These are phyloP conservation scores for Tetrahymena elliotti DNA, from an alignment of 73 alveolate species.

Conservation along the genomic window DNA sequence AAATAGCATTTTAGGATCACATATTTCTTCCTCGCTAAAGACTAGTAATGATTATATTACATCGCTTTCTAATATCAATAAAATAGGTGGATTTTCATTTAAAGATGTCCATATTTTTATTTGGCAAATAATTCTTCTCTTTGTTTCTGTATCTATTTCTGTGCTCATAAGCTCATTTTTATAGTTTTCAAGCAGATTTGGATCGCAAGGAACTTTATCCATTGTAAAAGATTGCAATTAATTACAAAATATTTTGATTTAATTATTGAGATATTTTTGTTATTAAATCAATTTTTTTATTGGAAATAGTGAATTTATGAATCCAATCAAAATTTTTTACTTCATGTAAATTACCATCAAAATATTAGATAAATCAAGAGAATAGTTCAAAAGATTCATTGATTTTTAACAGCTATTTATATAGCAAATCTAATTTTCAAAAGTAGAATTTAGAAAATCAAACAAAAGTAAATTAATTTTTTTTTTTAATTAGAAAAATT, in stretches of 20 bases:
- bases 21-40: background rate
- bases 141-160: background rate
- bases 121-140: background rate
- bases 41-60: background rate
- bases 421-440: too few species aligned
- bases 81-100: background rate
- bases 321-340: too few species aligned
- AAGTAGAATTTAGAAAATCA: background rate
- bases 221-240: background rate
- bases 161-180: background rate
- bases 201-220: background rate
- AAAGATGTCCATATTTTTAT: background rate
- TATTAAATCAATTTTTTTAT: background rate
- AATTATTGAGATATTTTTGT: background rate
- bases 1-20: background rate
- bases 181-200: background rate
- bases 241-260: background rate
- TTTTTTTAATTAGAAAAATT: too few species aligned
- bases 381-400: too few species aligned
- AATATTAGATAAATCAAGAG: background rate
- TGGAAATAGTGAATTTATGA: background rate
- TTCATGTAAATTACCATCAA: background rate
- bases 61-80: background rate
- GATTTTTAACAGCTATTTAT: background rate
- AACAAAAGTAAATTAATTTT: too few species aligned